Evolutionary conservation across 345 rosid species (phyloP).

Genomic region (Eucalyptus regnans): DNA sequence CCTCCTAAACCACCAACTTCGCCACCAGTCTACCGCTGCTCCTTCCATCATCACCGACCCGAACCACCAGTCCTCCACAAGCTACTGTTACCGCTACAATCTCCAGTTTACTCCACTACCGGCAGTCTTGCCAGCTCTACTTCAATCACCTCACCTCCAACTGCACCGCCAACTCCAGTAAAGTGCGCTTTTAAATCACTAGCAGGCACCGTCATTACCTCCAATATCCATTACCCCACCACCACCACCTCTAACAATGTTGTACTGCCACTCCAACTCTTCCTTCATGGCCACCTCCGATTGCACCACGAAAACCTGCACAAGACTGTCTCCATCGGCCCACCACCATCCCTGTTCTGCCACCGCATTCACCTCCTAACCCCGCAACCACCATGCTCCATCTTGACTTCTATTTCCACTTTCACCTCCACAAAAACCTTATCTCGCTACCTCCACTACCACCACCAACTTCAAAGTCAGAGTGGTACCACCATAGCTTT

Average conservation of each 20-base stretch:
- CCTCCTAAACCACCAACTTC: background rate
- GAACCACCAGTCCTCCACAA: background rate
- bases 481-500: background rate
- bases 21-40: background rate
- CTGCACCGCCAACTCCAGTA: background rate
- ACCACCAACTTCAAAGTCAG: background rate
- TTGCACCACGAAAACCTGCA: background rate
- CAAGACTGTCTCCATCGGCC: background rate
- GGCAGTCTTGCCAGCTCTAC: background rate
- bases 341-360: background rate
- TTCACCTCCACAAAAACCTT: background rate
- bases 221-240: background rate
- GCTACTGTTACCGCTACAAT: background rate
- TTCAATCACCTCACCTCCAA: background rate
- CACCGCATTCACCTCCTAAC: background rate
- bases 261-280: background rate
- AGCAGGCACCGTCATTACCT: background rate
- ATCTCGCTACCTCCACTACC: background rate
- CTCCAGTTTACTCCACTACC: background rate
- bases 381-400: background rate
- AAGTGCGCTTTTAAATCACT: background rate
- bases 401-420: background rate
- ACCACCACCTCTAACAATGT: background rate
- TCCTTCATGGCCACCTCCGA: background rate
- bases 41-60: background rate